Base-by-base conservation (phyloP, 441 rosid species). In the Kokia cookei region DNA sequence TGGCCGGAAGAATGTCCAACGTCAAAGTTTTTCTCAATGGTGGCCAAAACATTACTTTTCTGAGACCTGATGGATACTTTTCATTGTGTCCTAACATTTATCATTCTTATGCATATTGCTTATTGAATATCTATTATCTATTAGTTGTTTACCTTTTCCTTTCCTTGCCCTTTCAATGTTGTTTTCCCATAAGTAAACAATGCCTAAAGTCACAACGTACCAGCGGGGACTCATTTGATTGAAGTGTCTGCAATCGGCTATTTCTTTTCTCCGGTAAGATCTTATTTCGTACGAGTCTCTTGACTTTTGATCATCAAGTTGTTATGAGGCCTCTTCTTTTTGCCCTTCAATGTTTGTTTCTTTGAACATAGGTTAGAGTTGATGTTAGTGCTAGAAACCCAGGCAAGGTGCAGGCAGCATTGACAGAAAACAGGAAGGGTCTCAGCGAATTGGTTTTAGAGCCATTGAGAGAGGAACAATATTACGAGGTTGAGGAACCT, bases 51-150 rank as follows among this genome's bases (percentile, higher is more conserved):
- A 73, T 86, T 78, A 91, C 97, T 73, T 96, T 85, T 83, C 84
- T 89, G 75, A 90, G 96, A 84, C 98, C 96, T 2, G 97, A 96
- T 85, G 99, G 99, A 86, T 93, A 90, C 81, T 96, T 96, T 79
- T 89, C 99, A 74, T 96, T 96, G 99, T 93, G 92, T 86, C 85
- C 90, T 87, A 54, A 8, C 67, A 15, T 32, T 75, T 45, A 45
- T 70, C 7, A 69, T n/a, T 59, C 58, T 65, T 17, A 64, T 71
- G 70, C 65, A 55, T 58, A 40, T 0, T 42, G 53, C 40, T 51
- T 4, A 19, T 59, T 71, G 22, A 11, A 57, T 37, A 51, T 51
- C 58, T 58, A 5, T 43, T 48, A 48, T 67, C 12, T 45, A 67
- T 55, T 13, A 37, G 47, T 53, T 53, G 2, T 50, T 51, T n/a